phyloP scores from a whole-genome alignment of 208 protist species.

The Trypanosomatidae sp. region DNA sequence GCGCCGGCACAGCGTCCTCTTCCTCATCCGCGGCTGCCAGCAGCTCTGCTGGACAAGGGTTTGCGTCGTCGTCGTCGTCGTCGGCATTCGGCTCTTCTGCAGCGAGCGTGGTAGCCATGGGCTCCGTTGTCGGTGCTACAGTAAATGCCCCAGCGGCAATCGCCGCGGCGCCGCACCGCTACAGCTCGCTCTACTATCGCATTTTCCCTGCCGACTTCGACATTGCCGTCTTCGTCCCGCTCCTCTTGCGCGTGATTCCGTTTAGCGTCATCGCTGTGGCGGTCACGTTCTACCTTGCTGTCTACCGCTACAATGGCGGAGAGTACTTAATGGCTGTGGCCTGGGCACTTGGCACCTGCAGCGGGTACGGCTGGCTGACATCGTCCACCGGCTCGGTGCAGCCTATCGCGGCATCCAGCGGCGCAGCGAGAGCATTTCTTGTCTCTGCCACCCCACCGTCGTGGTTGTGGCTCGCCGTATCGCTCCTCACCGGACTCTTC shows the following conservation, averaged over 20 bases:
- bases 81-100: no score
- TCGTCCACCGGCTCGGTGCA: slow-evolving; percentile 20
- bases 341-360: slow-evolving; percentile 68
- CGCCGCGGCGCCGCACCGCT: not conserved
- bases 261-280: slow-evolving; percentile 46
- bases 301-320: slow-evolving; percentile 46
- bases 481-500: slow-evolving; percentile 68
- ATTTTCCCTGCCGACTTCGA: slow-evolving; percentile 52
- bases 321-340: slow-evolving; percentile 71
- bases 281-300: slow-evolving; percentile 47
- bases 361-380: slow-evolving; percentile 58
- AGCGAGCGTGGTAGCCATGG: not conserved
- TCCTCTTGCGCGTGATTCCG: slow-evolving; percentile 41
- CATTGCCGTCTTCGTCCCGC: slow-evolving; percentile 43
- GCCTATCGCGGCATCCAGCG: no score
- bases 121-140: not conserved
- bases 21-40: not conserved
- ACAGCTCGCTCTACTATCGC: slow-evolving; percentile 42
- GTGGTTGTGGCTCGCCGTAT: slow-evolving; percentile 77
- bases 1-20: slow-evolving; percentile 2
- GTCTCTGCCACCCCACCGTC: no score
- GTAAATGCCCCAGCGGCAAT: no score
- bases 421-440: no score
- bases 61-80: not conserved
- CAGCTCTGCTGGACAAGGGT: no score